Evolutionary conservation across 352 stramenopile species (phyloP), one percentile per base, ranked within the genome.

Genomic region (Phytopythium oedochilum): DNA sequence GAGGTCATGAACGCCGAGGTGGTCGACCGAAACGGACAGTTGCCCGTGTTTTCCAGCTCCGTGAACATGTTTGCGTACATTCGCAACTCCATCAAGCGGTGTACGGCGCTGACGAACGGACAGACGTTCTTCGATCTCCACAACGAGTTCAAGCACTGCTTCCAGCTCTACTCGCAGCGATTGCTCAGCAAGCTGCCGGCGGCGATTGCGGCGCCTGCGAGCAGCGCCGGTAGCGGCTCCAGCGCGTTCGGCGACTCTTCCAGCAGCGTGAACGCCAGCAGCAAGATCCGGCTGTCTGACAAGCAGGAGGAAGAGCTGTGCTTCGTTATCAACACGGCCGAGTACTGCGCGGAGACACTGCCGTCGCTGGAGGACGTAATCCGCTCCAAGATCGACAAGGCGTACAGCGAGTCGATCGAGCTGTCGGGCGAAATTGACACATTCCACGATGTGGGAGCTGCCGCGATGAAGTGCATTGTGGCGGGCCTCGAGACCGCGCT

Each of bases 41-140:
- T 98, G 18, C 93, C 96, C 0, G 94, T 99, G 9, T 98, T 99
- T 62, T 98, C 89, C 2, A 98, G 90, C 34, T 98, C 96, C 3
- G 97, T 98, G 18, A 97, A 98, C 61, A 93, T 99, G 60, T 99
- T 99, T 63, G 91, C 97, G 40, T 99, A 99, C 76, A 98, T 99
- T 59, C 98, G 98, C 49, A 98, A 98, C 56, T 98, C 94, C 9
- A 96, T 99, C 35, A 97, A 97, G 58, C 88, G 96, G 18, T 99
- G 97, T 59, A 98, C 94, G 22, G 94, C 93, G 23, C 71, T 99
- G 31, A 98, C 96, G 2, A 99, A 96, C 47, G 97, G 96, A 22
- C 91, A 98, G 68, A 98, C 96, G 12, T 99, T 99, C 58, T 99
- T 98, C 61, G 80, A 98, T 40, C 70, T 99, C 26, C 91, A 98